Conservation (phyloP, 345 rosid species). For the Viola odorata region DNA sequence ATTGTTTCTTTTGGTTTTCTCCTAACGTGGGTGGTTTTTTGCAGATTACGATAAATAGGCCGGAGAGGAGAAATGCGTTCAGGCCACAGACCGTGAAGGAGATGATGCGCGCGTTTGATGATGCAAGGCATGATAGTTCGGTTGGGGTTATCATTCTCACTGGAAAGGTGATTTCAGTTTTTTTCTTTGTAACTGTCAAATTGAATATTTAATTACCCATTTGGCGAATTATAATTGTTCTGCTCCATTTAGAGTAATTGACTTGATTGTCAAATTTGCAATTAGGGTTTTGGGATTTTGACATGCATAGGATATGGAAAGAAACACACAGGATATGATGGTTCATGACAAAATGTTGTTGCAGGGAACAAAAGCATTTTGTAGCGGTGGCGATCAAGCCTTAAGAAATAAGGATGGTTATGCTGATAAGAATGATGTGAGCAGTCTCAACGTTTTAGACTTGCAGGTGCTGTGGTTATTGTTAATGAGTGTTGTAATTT, state of each 20-base stretch:
- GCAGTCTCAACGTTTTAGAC: slow-evolving; percentile 80
- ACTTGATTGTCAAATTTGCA: neutral
- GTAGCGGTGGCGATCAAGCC: slow-evolving; percentile 91
- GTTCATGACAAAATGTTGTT: slow-evolving; percentile 4
- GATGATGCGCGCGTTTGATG: slow-evolving; percentile 66
- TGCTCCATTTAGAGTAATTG: neutral
- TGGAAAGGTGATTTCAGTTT: slow-evolving; percentile 49
- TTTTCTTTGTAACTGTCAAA: neutral
- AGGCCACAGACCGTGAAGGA: slow-evolving; percentile 73
- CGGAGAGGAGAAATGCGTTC: slow-evolving; percentile 77
- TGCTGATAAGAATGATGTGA: slow-evolving; percentile 62
- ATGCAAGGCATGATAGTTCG: slow-evolving; percentile 77
- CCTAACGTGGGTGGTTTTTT: neutral
- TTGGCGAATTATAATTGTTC: no score
- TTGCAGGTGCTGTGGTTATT: slow-evolving; percentile 47
- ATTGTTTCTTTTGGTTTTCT: neutral
- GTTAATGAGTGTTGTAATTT: neutral
- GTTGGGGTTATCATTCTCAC: slow-evolving; percentile 82
- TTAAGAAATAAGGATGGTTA: slow-evolving; percentile 69
- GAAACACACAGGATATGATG: no score
- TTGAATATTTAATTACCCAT: neutral
- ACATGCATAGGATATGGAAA: no score
- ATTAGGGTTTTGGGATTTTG: neutral
- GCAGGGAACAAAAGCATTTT: slow-evolving; percentile 87
- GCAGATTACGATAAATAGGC: slow-evolving; percentile 78